phyloP scores from a whole-genome alignment of 768 basidiomycete species.

The Wakefieldia striispora region DNA sequence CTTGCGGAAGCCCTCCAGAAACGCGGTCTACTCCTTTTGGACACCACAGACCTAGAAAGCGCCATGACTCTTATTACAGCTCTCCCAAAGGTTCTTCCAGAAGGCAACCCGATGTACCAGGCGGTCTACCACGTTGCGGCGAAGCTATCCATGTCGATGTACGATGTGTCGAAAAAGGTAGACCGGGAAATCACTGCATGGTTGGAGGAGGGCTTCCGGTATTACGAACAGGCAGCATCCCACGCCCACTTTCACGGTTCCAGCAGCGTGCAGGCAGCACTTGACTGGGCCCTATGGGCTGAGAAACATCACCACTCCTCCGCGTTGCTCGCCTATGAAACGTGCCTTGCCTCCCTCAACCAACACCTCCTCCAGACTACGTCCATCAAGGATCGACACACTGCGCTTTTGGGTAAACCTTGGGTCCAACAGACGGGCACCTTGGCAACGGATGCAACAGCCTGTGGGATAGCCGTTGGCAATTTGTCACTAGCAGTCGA shows the following conservation, averaged over 20 bases:
- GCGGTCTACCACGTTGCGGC: neutral
- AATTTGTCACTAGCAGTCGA: constrained; percentile 29
- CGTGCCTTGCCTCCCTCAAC: constrained; percentile 15
- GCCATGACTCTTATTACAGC: neutral
- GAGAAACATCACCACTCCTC: constrained; percentile 13
- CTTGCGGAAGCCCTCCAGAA: constrained; percentile 3
- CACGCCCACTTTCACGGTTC: constrained; percentile 1
- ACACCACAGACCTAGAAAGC: neutral
- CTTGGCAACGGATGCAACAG: constrained; percentile 24
- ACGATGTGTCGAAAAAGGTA: neutral
- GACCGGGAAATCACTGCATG: neutral
- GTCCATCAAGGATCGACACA: constrained; percentile 17
- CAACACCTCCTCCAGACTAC: constrained; percentile 17
- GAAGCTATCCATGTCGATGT: neutral
- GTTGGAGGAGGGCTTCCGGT: constrained; percentile 14
- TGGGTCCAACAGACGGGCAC: constrained; percentile 3
- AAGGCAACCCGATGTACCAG: constrained; percentile 1
- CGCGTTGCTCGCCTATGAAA: constrained; percentile 22
- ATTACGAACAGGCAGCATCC: constrained; percentile 13
- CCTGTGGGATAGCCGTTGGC: constrained; percentile 24
- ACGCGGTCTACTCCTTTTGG: neutral
- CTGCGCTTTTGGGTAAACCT: constrained; percentile 2
- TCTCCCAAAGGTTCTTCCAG: constrained; percentile 3
- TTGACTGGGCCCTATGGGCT: constrained; percentile 17
- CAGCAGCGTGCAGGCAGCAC: constrained; percentile 5